Base-by-base conservation (phyloP, 148 eudicot genomes). In the Drosera capensis region DNA sequence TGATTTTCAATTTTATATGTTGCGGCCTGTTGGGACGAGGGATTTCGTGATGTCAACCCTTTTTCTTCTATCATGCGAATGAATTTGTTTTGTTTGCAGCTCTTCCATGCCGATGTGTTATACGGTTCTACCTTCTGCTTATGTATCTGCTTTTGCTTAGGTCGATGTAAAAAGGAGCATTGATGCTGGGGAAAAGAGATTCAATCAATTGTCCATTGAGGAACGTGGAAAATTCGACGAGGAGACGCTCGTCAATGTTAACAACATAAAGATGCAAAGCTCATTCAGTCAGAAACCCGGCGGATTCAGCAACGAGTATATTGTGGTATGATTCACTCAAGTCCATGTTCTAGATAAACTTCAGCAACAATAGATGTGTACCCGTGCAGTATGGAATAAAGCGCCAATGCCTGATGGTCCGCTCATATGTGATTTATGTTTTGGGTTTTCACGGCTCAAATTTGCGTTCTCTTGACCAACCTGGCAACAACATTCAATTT, bases 221-320 rank as follows among this genome's bases (percentile, higher is more conserved):
- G 97, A 90, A 57, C 75, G 95, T 16, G 97, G 95, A 26, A 90
- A 90, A 56, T 84, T 90, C 45, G 85, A 84, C 46, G 97, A 90
- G 64, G 97, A 90, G 70, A 90, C 97, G n/a, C 66, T 90, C 21
- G 81, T 90, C 49, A 90, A 90, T 58, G 84, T 90, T 51, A 84
- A 80, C 69, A 80, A 61, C 71, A 71, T 84, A 43, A 84, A 68
- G 62, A 78, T 54, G 55, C 75, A 71, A 63, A 84, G 74, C 63
- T 43, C 81, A 20, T 77, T 60, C 40, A 58, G 57, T 61, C 64
- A 63, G 48, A 66, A 70, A 71, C 52, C 82, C 40, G 71, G 50
- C 59, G 95, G 93, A 49, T 84, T 78, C 55, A 78, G 86, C 64
- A 84, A 90, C 13, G 97, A 90, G 72, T 90, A 84, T 65, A 90